Evolutionary conservation across 2,329 filamentous ascomycete species (phyloP), one percentile per base, ranked within the genome.

Genomic region (Aspergillus quadricinctus): DNA sequence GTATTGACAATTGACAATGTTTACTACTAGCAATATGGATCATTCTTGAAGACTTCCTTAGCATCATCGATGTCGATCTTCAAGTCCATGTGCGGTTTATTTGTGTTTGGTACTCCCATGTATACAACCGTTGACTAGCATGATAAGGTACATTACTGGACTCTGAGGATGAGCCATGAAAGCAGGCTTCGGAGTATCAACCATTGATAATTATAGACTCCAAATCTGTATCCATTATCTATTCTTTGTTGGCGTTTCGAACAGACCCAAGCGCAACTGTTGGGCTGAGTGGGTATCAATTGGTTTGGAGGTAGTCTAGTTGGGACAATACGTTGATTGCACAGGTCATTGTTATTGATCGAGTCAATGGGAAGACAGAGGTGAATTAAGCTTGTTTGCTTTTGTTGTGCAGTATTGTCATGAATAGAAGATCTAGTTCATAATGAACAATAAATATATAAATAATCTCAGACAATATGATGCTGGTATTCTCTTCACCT

Each of bases 241-340:
- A 17, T 35, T 19, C 25, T 31, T 35, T 21, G 49, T 46, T 43
- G 51, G 57, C 49, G 45, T 48, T 51, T 53, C 27, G 41, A 48
- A 45, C 29, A 27, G 41, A 50, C 50, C 51, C 37, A 17, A 19
- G 45, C 45, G 54, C 50, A 45, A 50, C 48, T 43, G 41, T 56
- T 53, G 57, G 50, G 53, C 49, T 41, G 50, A 48, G 57, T 56
- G 57, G 53, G 46, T 49, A 53, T 46, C 29, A 23, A 37, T 37
- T 17, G 31, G 4, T 17, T 37, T 37, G 31, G 3, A 17, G 2
- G 6, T 7, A 5, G n/a, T 35, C 14, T 35, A 6, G n/a, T 23
- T 23, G 10, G 14, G 21, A 23, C 27, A 31, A 28, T 23, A 41
- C 45, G 10, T 35, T 19, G 23, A 27, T 43, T 37, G 31, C 31